These are phyloP conservation scores for Russula vinacea DNA, from an alignment of 768 basidiomycete species.

Conservation along the genomic window DNA sequence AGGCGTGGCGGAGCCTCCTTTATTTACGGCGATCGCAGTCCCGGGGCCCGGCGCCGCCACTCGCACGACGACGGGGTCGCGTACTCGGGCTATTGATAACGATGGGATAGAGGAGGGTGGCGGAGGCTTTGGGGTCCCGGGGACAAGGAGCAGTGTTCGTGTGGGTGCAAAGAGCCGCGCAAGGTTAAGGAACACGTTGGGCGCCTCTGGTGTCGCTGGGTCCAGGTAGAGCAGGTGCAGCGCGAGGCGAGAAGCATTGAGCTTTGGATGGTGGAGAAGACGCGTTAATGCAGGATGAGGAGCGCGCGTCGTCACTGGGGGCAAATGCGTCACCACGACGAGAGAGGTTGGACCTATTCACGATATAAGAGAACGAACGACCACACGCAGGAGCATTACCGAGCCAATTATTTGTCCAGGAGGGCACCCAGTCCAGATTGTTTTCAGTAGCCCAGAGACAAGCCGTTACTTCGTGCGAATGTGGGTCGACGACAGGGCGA, in stretches of 20 bases:
- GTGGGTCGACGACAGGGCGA: conserved; percentile 13
- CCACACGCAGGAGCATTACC: conserved; percentile 36
- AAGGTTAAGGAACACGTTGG: conserved; percentile 59
- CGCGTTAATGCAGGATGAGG: neutral
- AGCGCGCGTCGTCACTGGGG: neutral
- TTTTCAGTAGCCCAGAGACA: conserved; percentile 49
- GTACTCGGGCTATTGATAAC: neutral
- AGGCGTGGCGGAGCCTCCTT: conserved; percentile 40
- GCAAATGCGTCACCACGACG: conserved; percentile 16
- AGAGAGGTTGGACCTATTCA: conserved; percentile 25
- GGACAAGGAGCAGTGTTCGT: conserved; percentile 49
- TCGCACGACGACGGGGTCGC: conserved; percentile 32
- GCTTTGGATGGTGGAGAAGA: conserved; percentile 13
- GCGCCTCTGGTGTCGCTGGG: conserved; percentile 39
- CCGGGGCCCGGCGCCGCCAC: conserved; percentile 28
- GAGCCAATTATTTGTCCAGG: conserved; percentile 45
- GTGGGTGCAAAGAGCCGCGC: conserved; percentile 59
- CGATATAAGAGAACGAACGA: neutral
- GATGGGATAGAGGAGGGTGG: conserved; percentile 5
- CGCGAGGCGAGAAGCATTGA: conserved; percentile 35
- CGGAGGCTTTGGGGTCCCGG: conserved; percentile 41
- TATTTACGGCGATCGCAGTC: conserved; percentile 30
- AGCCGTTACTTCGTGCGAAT: conserved; percentile 39
- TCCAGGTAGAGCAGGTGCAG: conserved; percentile 49
- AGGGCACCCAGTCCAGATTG: conserved; percentile 37